Percentiles rank a stretch among this genome's conserved stretches.
These are phyloP conservation scores for Hyphopichia wangnamkhiaoensis DNA, from an alignment of 1,139 yeast genomes.

Conservation along the genomic window DNA sequence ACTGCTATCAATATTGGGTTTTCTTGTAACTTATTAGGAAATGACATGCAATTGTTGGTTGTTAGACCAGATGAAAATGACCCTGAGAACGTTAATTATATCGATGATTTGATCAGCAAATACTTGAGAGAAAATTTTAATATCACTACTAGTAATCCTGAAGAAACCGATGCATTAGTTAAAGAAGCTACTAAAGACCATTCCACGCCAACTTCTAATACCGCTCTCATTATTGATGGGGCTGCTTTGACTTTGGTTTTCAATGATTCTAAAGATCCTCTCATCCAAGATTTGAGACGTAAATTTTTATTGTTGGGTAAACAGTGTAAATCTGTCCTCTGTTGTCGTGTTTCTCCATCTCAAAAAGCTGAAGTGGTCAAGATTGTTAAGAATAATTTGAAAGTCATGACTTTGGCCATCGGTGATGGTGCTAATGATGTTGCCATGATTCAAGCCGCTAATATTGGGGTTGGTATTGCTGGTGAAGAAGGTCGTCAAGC, in stretches of 20 bases:
- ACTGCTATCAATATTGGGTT: slow-evolving; percentile 98
- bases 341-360: slow-evolving; percentile 67
- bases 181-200: slow-evolving; percentile 49
- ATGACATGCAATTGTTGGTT: slow-evolving; percentile 82
- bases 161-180: slow-evolving; percentile 32
- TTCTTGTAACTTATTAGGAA: slow-evolving; percentile 86
- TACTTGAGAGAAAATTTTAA: slow-evolving; percentile 45
- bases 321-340: slow-evolving; percentile 59
- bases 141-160: slow-evolving; percentile 22
- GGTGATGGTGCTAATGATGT: slow-evolving; percentile 74
- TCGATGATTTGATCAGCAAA: slow-evolving; percentile 37
- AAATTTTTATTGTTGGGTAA: slow-evolving; percentile 59
- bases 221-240: slow-evolving; percentile 58
- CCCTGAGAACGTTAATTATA: slow-evolving; percentile 24
- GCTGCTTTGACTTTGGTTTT: slow-evolving; percentile 51
- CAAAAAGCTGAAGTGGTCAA: slow-evolving; percentile 61
- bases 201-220: slow-evolving; percentile 47
- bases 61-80: slow-evolving; percentile 46
- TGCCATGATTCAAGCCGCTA: slow-evolving; percentile 68
- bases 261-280: slow-evolving; percentile 19
- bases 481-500: slow-evolving; percentile 73
- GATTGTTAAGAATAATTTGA: slow-evolving; percentile 50
- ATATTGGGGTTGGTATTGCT: slow-evolving; percentile 67
- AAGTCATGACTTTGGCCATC: slow-evolving; percentile 65
- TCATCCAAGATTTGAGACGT: slow-evolving; percentile 21